A percentile compares a stretch with the other conserved stretches of the same genome.
Evolutionary conservation across 495 filamentous ascomycete genomes (phyloP).

Genomic region (Extremus antarcticus): DNA sequence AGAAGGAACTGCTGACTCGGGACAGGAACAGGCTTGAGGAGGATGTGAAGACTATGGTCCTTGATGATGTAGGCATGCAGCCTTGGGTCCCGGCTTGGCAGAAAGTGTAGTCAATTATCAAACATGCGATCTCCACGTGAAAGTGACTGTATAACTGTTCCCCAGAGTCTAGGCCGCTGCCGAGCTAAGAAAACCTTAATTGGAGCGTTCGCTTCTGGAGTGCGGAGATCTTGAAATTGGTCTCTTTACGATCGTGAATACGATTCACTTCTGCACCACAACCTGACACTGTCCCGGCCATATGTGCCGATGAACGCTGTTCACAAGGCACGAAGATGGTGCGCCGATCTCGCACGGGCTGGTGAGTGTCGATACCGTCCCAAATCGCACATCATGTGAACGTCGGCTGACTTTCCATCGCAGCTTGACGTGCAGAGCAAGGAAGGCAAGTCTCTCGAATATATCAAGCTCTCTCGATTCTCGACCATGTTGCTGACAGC

Average conservation of each 20-base stretch:
- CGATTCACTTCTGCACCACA: too few relatives aligned
- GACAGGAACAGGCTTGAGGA: conserved; percentile 15
- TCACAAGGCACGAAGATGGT: not conserved
- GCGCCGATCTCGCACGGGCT: not conserved
- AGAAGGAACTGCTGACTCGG: conserved; percentile 10
- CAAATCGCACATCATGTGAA: not conserved
- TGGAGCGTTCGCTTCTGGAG: too few relatives aligned
- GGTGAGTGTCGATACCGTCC: not conserved
- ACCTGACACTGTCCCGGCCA: too few relatives aligned
- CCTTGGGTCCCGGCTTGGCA: conserved; percentile 19
- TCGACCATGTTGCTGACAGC: not conserved
- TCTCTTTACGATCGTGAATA: too few relatives aligned
- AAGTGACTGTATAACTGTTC: too few relatives aligned
- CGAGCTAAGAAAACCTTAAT: not conserved
- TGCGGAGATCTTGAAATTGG: not conserved
- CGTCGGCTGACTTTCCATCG: not conserved
- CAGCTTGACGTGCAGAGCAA: not conserved
- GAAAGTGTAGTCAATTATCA: conserved; percentile 1
- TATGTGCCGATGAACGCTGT: not conserved
- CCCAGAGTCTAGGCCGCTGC: too few relatives aligned
- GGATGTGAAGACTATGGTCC: conserved; percentile 8
- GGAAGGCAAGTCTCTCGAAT: not conserved
- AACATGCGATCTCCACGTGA: too few relatives aligned
- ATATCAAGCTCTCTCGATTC: too few relatives aligned
- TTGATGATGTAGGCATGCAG: not conserved